Evolutionary conservation across 2,329 filamentous ascomycete genomes (phyloP).

Genomic region (Apiospora hydei): DNA sequence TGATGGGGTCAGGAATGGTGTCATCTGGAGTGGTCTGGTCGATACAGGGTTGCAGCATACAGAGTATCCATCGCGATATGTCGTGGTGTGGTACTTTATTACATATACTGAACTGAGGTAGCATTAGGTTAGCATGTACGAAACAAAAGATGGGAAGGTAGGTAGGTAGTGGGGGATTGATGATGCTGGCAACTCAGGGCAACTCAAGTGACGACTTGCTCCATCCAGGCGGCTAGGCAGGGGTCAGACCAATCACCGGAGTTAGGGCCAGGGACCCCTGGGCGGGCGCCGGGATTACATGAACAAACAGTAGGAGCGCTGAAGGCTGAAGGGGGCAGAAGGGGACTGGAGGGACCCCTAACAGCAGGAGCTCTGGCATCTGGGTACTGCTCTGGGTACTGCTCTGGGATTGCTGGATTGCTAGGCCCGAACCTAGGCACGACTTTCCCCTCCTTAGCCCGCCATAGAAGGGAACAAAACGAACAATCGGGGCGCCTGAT

Average conservation of each 20-base stretch:
- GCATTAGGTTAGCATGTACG: background rate
- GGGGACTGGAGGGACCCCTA: background rate
- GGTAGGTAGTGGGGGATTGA: background rate
- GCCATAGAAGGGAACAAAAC: background rate
- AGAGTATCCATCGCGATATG: background rate
- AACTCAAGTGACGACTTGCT: background rate
- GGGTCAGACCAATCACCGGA: background rate
- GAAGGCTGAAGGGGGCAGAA: background rate
- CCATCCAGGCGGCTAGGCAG: conserved; percentile 3
- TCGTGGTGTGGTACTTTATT: background rate
- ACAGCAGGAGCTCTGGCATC: conserved; percentile 7
- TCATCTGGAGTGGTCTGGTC: background rate
- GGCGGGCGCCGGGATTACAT: background rate
- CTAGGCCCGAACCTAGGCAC: background rate
- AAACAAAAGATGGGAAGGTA: background rate
- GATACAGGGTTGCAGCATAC: background rate
- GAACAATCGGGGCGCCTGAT: background rate
- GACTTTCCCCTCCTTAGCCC: background rate
- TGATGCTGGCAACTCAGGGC: background rate
- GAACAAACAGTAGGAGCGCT: background rate
- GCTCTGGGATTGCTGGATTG: conserved; percentile 2
- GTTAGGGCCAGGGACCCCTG: background rate
- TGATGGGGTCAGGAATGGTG: background rate
- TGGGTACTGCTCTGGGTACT: no score
- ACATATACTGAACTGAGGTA: background rate